phyloP scores from a whole-genome alignment of 2,329 filamentous ascomycete genomes.

The Passalora sequoiae region DNA sequence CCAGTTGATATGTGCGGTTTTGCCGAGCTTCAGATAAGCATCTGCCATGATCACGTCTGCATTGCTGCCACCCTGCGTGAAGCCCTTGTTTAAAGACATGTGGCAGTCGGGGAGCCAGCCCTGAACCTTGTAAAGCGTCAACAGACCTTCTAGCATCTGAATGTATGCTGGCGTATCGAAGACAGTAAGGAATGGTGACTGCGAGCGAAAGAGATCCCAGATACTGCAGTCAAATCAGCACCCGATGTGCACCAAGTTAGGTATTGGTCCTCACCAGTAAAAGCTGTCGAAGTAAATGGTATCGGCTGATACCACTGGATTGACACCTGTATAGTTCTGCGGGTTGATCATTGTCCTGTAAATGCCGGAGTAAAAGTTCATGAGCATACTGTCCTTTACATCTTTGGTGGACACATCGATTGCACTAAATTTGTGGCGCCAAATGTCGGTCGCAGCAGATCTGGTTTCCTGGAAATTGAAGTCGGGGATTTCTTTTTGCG shows the following conservation, averaged over 20 bases:
- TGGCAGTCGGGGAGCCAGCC: slow-evolving; percentile 71
- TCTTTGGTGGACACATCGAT: slow-evolving; percentile 36
- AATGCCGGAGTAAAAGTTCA: slow-evolving; percentile 46
- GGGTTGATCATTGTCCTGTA: slow-evolving; percentile 45
- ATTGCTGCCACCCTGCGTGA: slow-evolving; percentile 65
- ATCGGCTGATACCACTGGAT: slow-evolving; percentile 30
- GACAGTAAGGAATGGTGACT: slow-evolving; percentile 60
- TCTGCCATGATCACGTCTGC: slow-evolving; percentile 68
- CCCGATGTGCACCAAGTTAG: no score
- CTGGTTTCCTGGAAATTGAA: slow-evolving; percentile 57
- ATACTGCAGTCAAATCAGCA: slow-evolving; percentile 44
- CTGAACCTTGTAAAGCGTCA: slow-evolving; percentile 63
- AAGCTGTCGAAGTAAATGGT: slow-evolving; percentile 27
- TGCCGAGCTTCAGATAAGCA: slow-evolving; percentile 62
- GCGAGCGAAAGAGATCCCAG: slow-evolving; percentile 63
- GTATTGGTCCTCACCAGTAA: slow-evolving; percentile 18
- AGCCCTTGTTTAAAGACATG: slow-evolving; percentile 61
- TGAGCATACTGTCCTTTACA: slow-evolving; percentile 28
- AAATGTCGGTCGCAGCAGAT: slow-evolving; percentile 35
- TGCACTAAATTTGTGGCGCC: slow-evolving; percentile 38
- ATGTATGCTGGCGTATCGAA: slow-evolving; percentile 59
- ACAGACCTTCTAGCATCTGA: slow-evolving; percentile 61
- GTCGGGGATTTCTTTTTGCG: slow-evolving; percentile 54
- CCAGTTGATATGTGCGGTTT: slow-evolving; percentile 61
- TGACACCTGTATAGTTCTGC: slow-evolving; percentile 44